These are phyloP conservation scores for Pseudocercospora musae DNA, from an alignment of 2,329 filamentous ascomycete genomes.

Conservation along the genomic window DNA sequence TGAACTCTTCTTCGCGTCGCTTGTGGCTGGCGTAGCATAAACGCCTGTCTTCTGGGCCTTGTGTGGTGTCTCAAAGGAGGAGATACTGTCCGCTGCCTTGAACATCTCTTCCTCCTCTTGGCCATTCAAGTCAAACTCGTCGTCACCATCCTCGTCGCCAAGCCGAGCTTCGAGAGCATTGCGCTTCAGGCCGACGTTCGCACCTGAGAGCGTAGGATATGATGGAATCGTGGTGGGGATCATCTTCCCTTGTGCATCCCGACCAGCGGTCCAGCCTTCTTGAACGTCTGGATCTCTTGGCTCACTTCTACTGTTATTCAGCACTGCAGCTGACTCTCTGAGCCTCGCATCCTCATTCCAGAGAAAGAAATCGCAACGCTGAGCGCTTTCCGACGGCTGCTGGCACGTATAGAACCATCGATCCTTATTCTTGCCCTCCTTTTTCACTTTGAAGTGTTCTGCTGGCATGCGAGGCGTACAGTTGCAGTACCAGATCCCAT, in stretches of 20 bases:
- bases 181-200: slow-evolving; percentile 32
- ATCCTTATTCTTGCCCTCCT: slow-evolving; percentile 55
- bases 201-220: slow-evolving; percentile 15
- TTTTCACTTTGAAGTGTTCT: slow-evolving; percentile 56
- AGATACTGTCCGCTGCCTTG: slow-evolving; percentile 21
- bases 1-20: slow-evolving; percentile 23
- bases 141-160: slow-evolving; percentile 24
- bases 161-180: slow-evolving; percentile 23
- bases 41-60: slow-evolving; percentile 40
- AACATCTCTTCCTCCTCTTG: slow-evolving; percentile 36
- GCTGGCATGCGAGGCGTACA: slow-evolving; percentile 55
- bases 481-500: slow-evolving; percentile 52
- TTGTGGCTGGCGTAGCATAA: slow-evolving; percentile 39
- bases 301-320: slow-evolving; percentile 50
- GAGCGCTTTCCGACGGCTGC: slow-evolving; percentile 28
- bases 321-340: slow-evolving; percentile 48
- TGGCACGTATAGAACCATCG: slow-evolving; percentile 56
- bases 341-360: slow-evolving; percentile 54
- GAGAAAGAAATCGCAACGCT: slow-evolving; percentile 57
- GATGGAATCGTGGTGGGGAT: slow-evolving; percentile 10
- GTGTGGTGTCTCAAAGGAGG: slow-evolving; percentile 39
- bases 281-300: slow-evolving; percentile 25
- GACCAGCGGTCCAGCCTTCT: slow-evolving; percentile 30
- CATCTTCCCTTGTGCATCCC: slow-evolving; percentile 13
- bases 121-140: slow-evolving; percentile 36